Base-by-base conservation (phyloP, 345 rosid species). In the Noccaea bulbosa region DNA sequence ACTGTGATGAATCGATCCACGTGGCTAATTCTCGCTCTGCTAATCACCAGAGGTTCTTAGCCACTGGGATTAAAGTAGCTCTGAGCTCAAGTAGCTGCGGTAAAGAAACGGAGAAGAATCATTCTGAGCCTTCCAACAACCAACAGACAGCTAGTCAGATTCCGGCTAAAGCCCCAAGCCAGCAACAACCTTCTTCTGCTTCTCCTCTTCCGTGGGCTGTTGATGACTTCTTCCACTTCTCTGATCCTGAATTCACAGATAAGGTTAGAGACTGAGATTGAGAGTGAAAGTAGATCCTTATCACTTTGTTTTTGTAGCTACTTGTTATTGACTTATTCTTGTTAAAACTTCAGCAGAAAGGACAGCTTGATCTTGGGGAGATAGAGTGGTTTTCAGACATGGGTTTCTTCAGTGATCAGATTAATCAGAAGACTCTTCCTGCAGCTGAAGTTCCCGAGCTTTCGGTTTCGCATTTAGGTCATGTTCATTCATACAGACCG, bases 391-490 rank as follows among this genome's bases (percentile, higher is more conserved):
- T 93, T 37, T 79, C 89, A 17, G 97, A 93, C 59, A 83, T 85
- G 83, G 79, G 91, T 46, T 76, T 90, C 43, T 85, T 90, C 35
- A 69, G 80, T 6, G 94, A 93, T 48, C 89, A 88, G 51, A 52
- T 85, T 43, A 78, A 86, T 24, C 76, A 83, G 30, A 90, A 87
- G 73, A 78, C 88, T 46, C 74, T 80, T 51, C 83, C 91, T 62
- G 92, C 87, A 46, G 97, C 97, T 33, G 88, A 93, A 80, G 98
- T 93, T 43, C 98, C 98, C 14, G 91, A 93, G 55, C 86, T 93
- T 65, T 86, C 89, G 1, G 74, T 82, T 10, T 50, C 83, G 0
- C 81, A 81, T 72, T 37, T 72, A 20, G 65, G 62, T 71, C 73
- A 77, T 73, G 32, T 39, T 40, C 71, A 71, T 61, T 66, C 89